phyloP scores from a whole-genome alignment of 169 alveolate species.

The Cryptosporidium tyzzeri region DNA sequence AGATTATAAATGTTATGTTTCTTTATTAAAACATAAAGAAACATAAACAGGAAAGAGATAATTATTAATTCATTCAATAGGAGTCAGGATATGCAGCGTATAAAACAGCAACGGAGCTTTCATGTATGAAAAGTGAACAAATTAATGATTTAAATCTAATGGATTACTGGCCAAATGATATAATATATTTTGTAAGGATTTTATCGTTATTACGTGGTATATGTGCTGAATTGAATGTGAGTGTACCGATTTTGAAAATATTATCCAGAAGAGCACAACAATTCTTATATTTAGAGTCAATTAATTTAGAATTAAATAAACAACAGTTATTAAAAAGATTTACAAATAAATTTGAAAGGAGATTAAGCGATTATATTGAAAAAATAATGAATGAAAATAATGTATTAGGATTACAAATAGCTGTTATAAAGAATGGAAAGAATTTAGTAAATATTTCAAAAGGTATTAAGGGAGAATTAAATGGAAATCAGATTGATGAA shows the following conservation, averaged over 20 bases:
- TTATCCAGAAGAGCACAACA: slow-evolving; percentile 83
- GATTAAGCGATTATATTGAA: slow-evolving; percentile 6
- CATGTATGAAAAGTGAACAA: slow-evolving; percentile 64
- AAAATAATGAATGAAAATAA: slow-evolving; percentile 1
- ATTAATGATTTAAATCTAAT: slow-evolving; percentile 80
- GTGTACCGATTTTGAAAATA: slow-evolving; percentile 83
- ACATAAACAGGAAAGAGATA: background rate
- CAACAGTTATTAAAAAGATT: background rate
- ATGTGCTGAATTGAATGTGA: slow-evolving; percentile 83
- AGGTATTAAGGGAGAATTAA: slow-evolving; percentile 79
- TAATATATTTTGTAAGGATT: slow-evolving; percentile 85
- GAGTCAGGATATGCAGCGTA: slow-evolving; percentile 72
- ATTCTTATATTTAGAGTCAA: slow-evolving; percentile 17
- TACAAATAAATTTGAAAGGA: slow-evolving; percentile 32
- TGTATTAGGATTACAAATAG: slow-evolving; percentile 80
- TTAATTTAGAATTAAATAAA: background rate
- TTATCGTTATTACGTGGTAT: slow-evolving; percentile 87
- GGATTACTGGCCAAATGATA: slow-evolving; percentile 87
- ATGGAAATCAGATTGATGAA: slow-evolving; percentile 7
- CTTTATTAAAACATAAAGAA: no score
- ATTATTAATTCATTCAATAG: background rate
- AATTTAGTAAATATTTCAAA: slow-evolving; percentile 72
- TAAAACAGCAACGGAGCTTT: slow-evolving; percentile 61
- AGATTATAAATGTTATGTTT: no score
- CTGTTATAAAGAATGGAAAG: slow-evolving; percentile 78